phyloP scores from a whole-genome alignment of 2,329 filamentous ascomycete species.

The Fusarium sp. region DNA sequence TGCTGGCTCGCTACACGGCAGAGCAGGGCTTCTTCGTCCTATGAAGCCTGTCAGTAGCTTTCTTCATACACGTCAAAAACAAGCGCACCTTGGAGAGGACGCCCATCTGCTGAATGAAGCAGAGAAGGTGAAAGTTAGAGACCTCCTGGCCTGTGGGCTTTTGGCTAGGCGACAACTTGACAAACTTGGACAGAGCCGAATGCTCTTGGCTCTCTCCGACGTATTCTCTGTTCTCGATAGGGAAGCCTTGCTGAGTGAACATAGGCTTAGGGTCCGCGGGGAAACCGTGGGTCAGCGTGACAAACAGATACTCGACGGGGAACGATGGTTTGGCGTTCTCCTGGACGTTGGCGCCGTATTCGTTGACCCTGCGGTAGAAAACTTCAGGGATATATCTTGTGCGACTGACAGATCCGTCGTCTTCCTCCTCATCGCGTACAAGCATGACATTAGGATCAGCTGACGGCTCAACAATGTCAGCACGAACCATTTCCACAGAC shows the following conservation, averaged over 20 bases:
- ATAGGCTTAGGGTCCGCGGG: constrained; percentile 81
- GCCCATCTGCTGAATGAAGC: constrained; percentile 82
- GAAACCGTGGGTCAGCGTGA: constrained; percentile 96
- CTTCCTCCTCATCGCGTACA: constrained; percentile 90
- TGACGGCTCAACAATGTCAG: constrained; percentile 94
- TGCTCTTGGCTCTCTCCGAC: constrained; percentile 89
- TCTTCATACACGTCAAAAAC: neutral
- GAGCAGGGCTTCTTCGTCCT: constrained; percentile 91
- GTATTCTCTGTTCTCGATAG: constrained; percentile 89
- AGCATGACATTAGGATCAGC: constrained; percentile 95
- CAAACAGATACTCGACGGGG: constrained; percentile 94
- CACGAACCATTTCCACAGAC: constrained; percentile 95
- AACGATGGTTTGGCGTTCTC: constrained; percentile 97
- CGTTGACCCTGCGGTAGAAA: constrained; percentile 94
- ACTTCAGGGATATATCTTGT: constrained; percentile 96
- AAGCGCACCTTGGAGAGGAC: constrained; percentile 82
- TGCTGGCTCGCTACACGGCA: constrained; percentile 86
- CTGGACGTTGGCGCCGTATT: constrained; percentile 95
- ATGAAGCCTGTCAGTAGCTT: constrained; percentile 14
- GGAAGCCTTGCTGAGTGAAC: constrained; percentile 80
- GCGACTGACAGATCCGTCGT: constrained; percentile 73
- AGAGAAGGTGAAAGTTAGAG: constrained; percentile 95
- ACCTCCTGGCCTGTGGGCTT: constrained; percentile 73
- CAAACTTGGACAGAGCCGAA: constrained; percentile 71
- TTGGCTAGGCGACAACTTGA: constrained; percentile 70